These are phyloP conservation scores for Arthrobotrys conoides DNA, from an alignment of 2,329 filamentous ascomycete species.

Conservation along the genomic window DNA sequence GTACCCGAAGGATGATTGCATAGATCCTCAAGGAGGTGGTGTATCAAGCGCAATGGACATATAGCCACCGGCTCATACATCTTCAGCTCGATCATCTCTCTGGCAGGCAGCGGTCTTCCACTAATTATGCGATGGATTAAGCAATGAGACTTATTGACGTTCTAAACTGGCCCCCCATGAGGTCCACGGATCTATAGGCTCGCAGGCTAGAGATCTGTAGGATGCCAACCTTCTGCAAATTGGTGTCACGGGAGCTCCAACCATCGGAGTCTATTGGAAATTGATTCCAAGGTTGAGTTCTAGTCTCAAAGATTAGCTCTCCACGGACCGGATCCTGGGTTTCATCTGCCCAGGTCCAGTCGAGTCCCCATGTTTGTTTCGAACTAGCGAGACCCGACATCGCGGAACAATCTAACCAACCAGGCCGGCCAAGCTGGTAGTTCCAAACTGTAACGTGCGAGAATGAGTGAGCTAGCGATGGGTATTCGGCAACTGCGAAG, in stretches of 20 bases:
- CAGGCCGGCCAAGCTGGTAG: not conserved
- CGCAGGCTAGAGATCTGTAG: not conserved
- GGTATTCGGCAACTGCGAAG: too few species aligned
- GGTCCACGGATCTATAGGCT: too few species aligned
- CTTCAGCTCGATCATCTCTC: not conserved
- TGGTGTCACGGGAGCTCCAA: not conserved
- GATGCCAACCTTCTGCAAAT: not conserved
- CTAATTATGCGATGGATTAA: not conserved
- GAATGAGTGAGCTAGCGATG: too few species aligned
- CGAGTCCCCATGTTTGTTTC: not conserved
- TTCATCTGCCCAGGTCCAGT: not conserved
- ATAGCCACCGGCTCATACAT: not conserved
- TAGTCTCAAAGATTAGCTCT: not conserved
- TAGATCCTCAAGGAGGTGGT: not conserved
- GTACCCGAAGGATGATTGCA: too few species aligned
- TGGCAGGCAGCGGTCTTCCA: not conserved
- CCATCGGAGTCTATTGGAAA: too few species aligned
- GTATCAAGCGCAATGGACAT: too few species aligned
- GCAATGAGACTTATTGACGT: too few species aligned
- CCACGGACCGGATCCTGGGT: not conserved
- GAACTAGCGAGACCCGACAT: conserved; percentile 13
- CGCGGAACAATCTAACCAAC: conserved; percentile 10
- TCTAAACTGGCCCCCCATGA: too few species aligned
- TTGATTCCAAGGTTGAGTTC: conserved; percentile 3
- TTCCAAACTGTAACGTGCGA: not conserved